phyloP scores from a whole-genome alignment of 768 basidiomycete species.

The Plicaturopsis crispa region DNA sequence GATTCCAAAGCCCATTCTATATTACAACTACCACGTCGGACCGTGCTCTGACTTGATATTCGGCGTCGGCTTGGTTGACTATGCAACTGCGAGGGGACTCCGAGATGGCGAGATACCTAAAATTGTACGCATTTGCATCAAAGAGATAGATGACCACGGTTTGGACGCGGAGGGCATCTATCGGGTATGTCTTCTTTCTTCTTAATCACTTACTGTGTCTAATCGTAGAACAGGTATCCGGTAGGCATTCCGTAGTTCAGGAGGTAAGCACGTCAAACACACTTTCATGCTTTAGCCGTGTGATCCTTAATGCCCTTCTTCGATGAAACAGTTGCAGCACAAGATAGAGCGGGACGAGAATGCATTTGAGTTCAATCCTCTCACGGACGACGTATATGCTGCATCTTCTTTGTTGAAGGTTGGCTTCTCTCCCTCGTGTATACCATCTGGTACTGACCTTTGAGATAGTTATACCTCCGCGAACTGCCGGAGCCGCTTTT shows the following conservation, averaged over 20 bases:
- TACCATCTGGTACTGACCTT: background rate
- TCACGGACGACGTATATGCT: slow-evolving; percentile 72
- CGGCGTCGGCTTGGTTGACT: slow-evolving; percentile 82
- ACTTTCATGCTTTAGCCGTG: too few relatives aligned
- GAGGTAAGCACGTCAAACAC: slow-evolving; percentile 51
- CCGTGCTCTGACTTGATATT: slow-evolving; percentile 86
- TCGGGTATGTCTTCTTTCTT: slow-evolving; percentile 36
- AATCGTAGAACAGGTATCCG: slow-evolving; percentile 54
- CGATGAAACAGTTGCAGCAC: slow-evolving; percentile 77
- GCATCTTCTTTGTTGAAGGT: slow-evolving; percentile 86
- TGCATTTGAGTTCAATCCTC: slow-evolving; percentile 63
- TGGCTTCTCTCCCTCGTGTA: slow-evolving; percentile 9
- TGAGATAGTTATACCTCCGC: slow-evolving; percentile 62
- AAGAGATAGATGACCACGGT: slow-evolving; percentile 76
- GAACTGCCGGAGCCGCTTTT: slow-evolving; percentile 90
- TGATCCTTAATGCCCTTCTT: too few relatives aligned
- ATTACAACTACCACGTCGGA: slow-evolving; percentile 75
- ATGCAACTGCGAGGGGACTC: slow-evolving; percentile 73
- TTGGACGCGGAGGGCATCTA: slow-evolving; percentile 78
- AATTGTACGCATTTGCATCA: slow-evolving; percentile 73
- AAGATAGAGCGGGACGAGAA: slow-evolving; percentile 82
- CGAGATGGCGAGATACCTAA: slow-evolving; percentile 71
- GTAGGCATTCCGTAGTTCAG: slow-evolving; percentile 79
- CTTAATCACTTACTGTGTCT: slow-evolving; percentile 5
- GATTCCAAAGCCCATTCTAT: slow-evolving; percentile 65